Evolutionary conservation across 495 filamentous ascomycete genomes (phyloP).

Genomic region (Penicillium diatomitis): DNA sequence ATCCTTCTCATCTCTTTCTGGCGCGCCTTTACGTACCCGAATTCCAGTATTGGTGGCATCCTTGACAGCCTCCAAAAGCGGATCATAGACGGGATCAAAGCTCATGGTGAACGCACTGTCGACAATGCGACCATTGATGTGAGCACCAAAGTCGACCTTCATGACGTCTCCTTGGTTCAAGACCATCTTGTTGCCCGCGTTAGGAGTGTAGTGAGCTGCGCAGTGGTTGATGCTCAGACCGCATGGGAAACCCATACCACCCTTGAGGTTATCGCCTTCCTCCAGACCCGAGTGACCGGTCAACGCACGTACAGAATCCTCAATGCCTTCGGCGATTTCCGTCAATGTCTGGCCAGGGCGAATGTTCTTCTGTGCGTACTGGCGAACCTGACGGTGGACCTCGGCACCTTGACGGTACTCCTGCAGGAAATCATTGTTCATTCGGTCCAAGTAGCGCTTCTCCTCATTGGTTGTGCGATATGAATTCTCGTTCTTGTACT

Average conservation of each 20-base stretch:
- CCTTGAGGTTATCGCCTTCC: constrained; percentile 46
- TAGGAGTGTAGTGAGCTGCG: constrained; percentile 56
- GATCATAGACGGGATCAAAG: constrained; percentile 54
- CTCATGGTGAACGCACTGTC: constrained; percentile 57
- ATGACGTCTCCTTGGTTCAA: constrained; percentile 50
- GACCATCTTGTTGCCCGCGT: constrained; percentile 52
- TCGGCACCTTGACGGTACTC: constrained; percentile 87
- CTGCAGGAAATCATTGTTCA: constrained; percentile 73
- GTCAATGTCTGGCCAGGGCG: constrained; percentile 49
- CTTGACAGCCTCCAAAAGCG: constrained; percentile 49
- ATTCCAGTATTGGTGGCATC: constrained; percentile 57
- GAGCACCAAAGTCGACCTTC: constrained; percentile 62
- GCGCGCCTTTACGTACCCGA: constrained; percentile 21
- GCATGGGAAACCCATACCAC: constrained; percentile 55
- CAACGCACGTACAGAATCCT: constrained; percentile 50
- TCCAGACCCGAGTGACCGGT: constrained; percentile 49
- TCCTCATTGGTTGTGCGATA: constrained; percentile 81
- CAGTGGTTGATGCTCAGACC: constrained; percentile 52
- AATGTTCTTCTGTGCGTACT: constrained; percentile 46
- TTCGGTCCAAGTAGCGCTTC: constrained; percentile 73
- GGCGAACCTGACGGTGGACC: constrained; percentile 55
- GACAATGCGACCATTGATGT: constrained; percentile 57
- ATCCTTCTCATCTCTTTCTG: not conserved
- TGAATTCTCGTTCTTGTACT: constrained; percentile 64
- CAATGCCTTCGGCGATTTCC: constrained; percentile 52